These are phyloP conservation scores for Rhynchospora tenuis DNA, from an alignment of 176 grass and related monocot genomes.

Conservation along the genomic window DNA sequence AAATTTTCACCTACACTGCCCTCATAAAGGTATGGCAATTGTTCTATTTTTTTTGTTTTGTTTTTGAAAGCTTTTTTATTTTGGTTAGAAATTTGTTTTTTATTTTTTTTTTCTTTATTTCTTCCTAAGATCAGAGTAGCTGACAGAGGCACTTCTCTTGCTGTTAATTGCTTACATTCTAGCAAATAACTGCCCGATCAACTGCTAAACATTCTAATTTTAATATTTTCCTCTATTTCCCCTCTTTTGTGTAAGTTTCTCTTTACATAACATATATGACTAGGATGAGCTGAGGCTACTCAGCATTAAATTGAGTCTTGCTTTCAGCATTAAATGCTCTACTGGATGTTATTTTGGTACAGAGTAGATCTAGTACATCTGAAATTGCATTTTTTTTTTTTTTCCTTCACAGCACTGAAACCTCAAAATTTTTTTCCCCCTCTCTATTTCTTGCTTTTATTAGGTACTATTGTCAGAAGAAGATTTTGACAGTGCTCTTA, in stretches of 20 bases:
- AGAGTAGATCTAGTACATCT: not conserved
- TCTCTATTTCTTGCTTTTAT: slow-evolving; percentile 16
- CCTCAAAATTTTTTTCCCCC: not conserved
- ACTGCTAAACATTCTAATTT: not conserved
- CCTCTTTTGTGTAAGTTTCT: not conserved
- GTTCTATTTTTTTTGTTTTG: not conserved
- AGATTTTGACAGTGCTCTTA: slow-evolving; percentile 58
- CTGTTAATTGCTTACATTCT: not conserved
- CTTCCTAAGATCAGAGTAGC: not conserved
- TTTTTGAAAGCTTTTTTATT: not conserved
- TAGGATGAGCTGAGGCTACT: not conserved
- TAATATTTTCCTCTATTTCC: not conserved
- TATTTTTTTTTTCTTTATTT: not conserved
- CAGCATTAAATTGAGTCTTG: not conserved
- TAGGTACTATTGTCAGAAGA: slow-evolving; percentile 65
- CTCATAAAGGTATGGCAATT: slow-evolving; percentile 44
- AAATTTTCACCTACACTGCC: slow-evolving; percentile 52
- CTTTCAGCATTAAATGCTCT: not conserved
- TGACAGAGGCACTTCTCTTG: not conserved
- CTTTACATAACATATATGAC: slow-evolving; percentile 2
- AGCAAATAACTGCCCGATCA: not conserved
- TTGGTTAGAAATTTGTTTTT: not conserved
- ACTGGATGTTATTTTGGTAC: not conserved
- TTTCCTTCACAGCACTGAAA: not conserved
- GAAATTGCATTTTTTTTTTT: not conserved